phyloP scores from a whole-genome alignment of 1,139 yeast genomes.

The Sugiyamaella castrensis region DNA sequence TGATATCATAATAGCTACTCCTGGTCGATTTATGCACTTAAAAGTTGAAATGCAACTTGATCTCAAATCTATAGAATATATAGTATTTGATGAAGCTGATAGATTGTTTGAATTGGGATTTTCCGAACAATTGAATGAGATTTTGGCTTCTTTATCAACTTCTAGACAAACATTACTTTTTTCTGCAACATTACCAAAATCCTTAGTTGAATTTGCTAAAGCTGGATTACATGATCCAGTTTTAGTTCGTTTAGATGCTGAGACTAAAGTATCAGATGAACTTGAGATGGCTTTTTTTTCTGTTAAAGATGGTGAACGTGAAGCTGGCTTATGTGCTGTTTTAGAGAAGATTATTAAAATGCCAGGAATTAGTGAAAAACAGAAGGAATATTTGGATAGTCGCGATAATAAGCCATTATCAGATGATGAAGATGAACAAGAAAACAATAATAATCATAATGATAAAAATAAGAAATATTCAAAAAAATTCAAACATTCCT shows the following conservation, averaged over 20 bases:
- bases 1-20: constrained; percentile 93
- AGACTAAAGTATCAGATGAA: constrained; percentile 81
- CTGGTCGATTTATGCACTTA: constrained; percentile 94
- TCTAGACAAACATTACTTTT: constrained; percentile 84
- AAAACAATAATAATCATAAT: constrained; percentile 24
- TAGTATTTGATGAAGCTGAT: constrained; percentile 98
- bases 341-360: constrained; percentile 82
- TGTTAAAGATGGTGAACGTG: constrained; percentile 81
- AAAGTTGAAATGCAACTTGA: constrained; percentile 93
- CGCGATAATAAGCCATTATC: constrained; percentile 50
- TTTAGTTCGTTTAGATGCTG: constrained; percentile 88
- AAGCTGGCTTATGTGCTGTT: constrained; percentile 73
- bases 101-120: constrained; percentile 96
- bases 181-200: constrained; percentile 91
- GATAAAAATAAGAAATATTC: constrained; percentile 37
- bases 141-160: constrained; percentile 77
- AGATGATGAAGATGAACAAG: constrained; percentile 39
- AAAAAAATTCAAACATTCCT: constrained; percentile 17
- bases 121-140: constrained; percentile 88
- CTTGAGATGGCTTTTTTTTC: constrained; percentile 87
- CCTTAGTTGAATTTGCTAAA: constrained; percentile 93
- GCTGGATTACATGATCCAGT: constrained; percentile 94
- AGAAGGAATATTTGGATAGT: constrained; percentile 48
- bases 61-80: constrained; percentile 76
- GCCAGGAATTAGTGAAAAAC: constrained; percentile 65